Conservation (phyloP, 2,329 filamentous ascomycete species). For the Microthyrium microscopicum region DNA sequence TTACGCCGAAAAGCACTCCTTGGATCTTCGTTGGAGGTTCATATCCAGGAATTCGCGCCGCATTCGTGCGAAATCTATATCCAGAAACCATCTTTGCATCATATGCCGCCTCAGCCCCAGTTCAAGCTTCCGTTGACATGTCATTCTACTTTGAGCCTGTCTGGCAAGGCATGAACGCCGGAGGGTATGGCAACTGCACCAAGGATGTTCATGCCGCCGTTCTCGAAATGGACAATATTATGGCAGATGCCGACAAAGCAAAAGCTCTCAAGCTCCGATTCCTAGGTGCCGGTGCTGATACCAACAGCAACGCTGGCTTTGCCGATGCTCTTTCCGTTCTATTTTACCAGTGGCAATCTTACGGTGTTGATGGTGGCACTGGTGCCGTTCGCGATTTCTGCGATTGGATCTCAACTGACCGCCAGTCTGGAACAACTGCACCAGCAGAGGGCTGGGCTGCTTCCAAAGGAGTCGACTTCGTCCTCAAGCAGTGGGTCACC, state of each 20-base stretch:
- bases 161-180: constrained; percentile 26
- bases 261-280: constrained; percentile 30
- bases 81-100: constrained; percentile 21
- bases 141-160: constrained; percentile 34
- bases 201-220: constrained; percentile 32
- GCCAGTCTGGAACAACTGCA: constrained; percentile 18
- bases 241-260: constrained; percentile 20
- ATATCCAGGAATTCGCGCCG: constrained; percentile 22
- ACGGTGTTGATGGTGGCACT: constrained; percentile 23
- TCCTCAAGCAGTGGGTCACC: constrained; percentile 25
- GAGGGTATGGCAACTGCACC: constrained; percentile 30
- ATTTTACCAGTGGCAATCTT: constrained; percentile 27
- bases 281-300: constrained; percentile 28
- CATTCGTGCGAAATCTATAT: constrained; percentile 22
- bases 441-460: constrained; percentile 25
- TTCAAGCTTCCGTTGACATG: constrained; percentile 33
- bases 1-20: constrained; percentile 20
- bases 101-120: constrained; percentile 22
- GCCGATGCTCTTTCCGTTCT: constrained; percentile 25
- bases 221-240: constrained; percentile 30
- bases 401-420: constrained; percentile 28
- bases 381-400: constrained; percentile 27
- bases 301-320: constrained; percentile 31
- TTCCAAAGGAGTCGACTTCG: constrained; percentile 23
- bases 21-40: constrained; percentile 23